phyloP scores from a whole-genome alignment of 805 yeast genomes.

The Tetrapisispora nanseiensis region DNA sequence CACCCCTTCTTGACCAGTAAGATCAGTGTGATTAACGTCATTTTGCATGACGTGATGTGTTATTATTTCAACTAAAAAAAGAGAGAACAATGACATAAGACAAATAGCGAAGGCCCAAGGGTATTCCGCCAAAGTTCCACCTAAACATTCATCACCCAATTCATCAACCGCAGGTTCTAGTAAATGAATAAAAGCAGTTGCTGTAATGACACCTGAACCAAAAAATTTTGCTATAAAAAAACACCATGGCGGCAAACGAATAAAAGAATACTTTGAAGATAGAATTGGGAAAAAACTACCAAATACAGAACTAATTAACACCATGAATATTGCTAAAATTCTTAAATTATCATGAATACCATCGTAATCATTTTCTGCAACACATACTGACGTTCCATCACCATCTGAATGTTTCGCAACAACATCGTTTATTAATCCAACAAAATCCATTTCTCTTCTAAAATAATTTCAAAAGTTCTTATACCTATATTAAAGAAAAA shows the following conservation, averaged over 20 bases:
- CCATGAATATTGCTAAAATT: constrained; percentile 54
- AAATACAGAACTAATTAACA: constrained; percentile 44
- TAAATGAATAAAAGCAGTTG: constrained; percentile 66
- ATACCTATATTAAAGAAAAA: background rate
- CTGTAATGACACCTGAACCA: constrained; percentile 70
- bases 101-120: constrained; percentile 52
- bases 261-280: constrained; percentile 47
- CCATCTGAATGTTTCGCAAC: constrained; percentile 14
- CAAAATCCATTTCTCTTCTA: background rate
- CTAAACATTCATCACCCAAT: constrained; percentile 44
- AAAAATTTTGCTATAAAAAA: constrained; percentile 60
- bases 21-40: constrained; percentile 4
- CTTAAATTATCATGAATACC: constrained; percentile 33
- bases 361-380: constrained; percentile 34
- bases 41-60: constrained; percentile 36
- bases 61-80: constrained; percentile 42
- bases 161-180: constrained; percentile 40
- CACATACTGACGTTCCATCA: constrained; percentile 28
- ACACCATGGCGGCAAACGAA: constrained; percentile 50
- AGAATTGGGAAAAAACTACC: constrained; percentile 57
- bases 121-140: constrained; percentile 45
- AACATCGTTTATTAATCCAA: background rate
- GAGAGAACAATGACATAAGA: constrained; percentile 35
- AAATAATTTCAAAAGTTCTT: background rate
- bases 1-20: background rate